Percentiles rank a stretch among this genome's conserved stretches.
Evolutionary conservation across 106 monocot species (phyloP).

Genomic region (Allium fistulosum): DNA sequence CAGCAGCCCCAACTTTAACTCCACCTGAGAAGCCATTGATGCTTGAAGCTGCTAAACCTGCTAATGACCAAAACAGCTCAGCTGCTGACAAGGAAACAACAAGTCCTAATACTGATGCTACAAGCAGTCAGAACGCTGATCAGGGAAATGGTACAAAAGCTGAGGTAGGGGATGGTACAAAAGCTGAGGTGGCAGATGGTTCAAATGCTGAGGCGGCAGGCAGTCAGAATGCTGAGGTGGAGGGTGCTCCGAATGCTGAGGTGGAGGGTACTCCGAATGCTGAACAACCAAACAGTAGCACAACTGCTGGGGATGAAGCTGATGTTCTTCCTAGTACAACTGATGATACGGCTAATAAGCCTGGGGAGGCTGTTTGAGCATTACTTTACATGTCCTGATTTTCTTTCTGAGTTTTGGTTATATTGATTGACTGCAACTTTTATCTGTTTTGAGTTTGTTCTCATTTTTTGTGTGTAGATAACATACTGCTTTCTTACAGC

Average conservation of each 20-base stretch:
- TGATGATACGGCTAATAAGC: too few relatives aligned
- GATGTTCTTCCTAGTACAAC: too few relatives aligned
- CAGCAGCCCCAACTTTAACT: background rate
- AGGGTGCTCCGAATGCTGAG: background rate
- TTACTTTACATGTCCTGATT: too few relatives aligned
- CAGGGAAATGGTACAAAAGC: background rate
- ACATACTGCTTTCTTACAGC: too few relatives aligned
- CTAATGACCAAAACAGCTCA: background rate
- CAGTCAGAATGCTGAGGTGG: background rate
- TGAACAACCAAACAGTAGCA: too few relatives aligned
- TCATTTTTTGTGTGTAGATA: too few relatives aligned
- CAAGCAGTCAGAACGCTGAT: background rate
- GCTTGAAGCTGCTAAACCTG: conserved; percentile 9
- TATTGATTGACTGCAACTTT: too few relatives aligned
- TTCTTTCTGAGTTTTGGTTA: too few relatives aligned
- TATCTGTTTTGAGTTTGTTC: too few relatives aligned
- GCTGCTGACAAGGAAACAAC: background rate
- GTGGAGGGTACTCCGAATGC: background rate
- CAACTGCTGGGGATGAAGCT: too few relatives aligned
- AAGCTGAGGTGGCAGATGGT: background rate
- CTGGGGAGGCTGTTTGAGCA: too few relatives aligned
- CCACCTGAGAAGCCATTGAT: conserved; percentile 16
- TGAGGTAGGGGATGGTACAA: background rate
- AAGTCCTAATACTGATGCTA: background rate
- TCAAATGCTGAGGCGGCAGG: background rate